Base-by-base conservation (phyloP, 176 grass and related monocot genomes). In the Hordeum vulgare region DNA sequence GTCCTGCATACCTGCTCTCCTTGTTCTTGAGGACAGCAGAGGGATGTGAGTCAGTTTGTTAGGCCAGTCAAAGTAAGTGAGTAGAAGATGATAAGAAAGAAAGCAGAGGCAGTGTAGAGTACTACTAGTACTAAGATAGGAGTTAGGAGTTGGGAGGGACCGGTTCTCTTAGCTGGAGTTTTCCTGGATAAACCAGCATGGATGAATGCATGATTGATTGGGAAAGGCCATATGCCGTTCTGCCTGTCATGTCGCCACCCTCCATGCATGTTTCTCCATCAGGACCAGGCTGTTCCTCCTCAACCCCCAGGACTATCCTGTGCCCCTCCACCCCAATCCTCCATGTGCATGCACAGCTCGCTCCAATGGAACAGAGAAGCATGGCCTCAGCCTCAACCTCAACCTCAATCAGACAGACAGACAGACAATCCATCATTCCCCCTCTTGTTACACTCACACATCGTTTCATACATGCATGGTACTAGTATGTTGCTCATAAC, bases 231-330 rank as follows among this genome's bases (percentile, higher is more conserved):
- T 76, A 80, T 60, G 60, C 49, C 83, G 51, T 80, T 68, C 80
- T 84, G 77, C 31, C 89, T 90, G 80, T 90, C 85, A 84, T 90
- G 80, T 90, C 84, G 80, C 57, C 84, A 87, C 72, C 53, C 53
- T 70, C 66, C 39, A 44, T 72, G 75, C 39, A 33, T 72, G 75
- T 66, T 78, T 90, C 84, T 61, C 67, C 47, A 23, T 86, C 84
- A 87, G 84, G 80, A 90, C 84, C 89, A 84, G 84, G 75, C 80
- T 87, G 67, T 79, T 90, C 36, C 80, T 90, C 82, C 80, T 90
- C 82, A 78, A 78, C 49, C 80, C 81, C 74, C 68, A 87, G 89
- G 80, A 76, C 89, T 87, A 86, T 67, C 75, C 60, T 80, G 89
- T 75, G 80, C 80, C 89, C 88, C 59, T 86, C 84, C 68, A 69